A percentile compares a stretch with the other conserved stretches of the same genome.
Evolutionary conservation across 768 basidiomycete genomes (phyloP).

Genomic region (Leccinum arenicola): DNA sequence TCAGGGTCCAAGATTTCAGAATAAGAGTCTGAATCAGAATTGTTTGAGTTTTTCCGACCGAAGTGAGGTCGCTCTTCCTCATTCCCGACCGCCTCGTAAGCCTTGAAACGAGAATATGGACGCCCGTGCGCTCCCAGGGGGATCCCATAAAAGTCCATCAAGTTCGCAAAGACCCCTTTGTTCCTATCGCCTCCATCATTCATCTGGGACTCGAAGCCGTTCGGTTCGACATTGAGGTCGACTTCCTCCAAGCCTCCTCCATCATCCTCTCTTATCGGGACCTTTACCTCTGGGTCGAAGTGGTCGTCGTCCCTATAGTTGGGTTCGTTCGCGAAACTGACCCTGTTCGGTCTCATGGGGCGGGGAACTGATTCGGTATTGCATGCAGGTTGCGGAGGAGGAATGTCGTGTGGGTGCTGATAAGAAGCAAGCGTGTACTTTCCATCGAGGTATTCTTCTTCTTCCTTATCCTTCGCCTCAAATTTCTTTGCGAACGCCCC

Average conservation of each 20-base stretch:
- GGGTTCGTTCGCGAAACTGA: conserved; percentile 39
- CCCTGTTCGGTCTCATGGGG: conserved; percentile 26
- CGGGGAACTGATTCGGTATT: conserved; percentile 15
- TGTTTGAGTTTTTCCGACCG: conserved; percentile 45
- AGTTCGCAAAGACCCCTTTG: conserved; percentile 28
- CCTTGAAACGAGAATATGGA: conserved; percentile 25
- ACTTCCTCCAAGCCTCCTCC: conserved; percentile 23
- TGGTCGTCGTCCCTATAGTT: conserved; percentile 10
- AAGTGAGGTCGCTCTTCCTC: too few species aligned
- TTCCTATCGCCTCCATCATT: conserved; percentile 24
- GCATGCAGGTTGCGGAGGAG: conserved; percentile 47
- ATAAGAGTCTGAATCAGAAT: conserved; percentile 37
- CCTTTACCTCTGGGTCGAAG: conserved; percentile 28
- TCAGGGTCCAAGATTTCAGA: conserved; percentile 66
- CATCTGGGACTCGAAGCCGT: conserved; percentile 9
- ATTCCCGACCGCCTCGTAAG: conserved; percentile 16
- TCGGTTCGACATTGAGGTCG: conserved; percentile 6
- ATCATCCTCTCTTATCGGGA: background rate
- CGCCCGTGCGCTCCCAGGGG: conserved; percentile 21
- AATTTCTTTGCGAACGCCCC: conserved; percentile 17
- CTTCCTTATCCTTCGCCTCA: conserved; percentile 9
- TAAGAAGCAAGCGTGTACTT: conserved; percentile 54
- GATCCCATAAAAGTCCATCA: conserved; percentile 32
- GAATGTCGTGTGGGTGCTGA: conserved; percentile 61
- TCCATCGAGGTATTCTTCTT: conserved; percentile 28